phyloP scores from a whole-genome alignment of 179 eudicot species.

The Actinidia arguta region DNA sequence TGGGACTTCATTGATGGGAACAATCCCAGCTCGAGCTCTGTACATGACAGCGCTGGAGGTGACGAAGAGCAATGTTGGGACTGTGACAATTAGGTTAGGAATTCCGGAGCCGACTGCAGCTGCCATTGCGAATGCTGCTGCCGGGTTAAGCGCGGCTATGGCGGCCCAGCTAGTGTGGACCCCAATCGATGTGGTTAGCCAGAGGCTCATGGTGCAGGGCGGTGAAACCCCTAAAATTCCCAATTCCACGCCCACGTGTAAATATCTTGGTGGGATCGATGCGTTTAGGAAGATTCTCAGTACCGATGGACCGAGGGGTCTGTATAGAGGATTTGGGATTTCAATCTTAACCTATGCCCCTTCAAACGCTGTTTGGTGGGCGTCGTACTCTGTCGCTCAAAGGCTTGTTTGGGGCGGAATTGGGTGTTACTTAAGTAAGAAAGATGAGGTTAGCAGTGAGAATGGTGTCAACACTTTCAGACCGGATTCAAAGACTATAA shows the following conservation, averaged over 20 bases:
- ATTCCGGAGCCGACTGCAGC: constrained; percentile 61
- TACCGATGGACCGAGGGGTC: constrained; percentile 57
- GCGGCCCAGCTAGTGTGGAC: constrained; percentile 97
- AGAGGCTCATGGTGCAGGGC: constrained; percentile 86
- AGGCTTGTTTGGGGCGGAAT: constrained; percentile 57
- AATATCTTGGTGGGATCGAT: constrained; percentile 72
- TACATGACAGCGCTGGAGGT: constrained; percentile 90
- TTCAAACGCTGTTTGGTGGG: constrained; percentile 76
- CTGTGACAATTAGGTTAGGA: constrained; percentile 53
- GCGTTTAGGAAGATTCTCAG: constrained; percentile 70
- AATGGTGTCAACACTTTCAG: constrained; percentile 25
- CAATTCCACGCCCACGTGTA: constrained; percentile 13
- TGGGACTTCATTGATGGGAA: constrained; percentile 78
- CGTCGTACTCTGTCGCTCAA: constrained; percentile 59
- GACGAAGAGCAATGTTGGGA: constrained; percentile 75
- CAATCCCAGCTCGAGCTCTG: constrained; percentile 83
- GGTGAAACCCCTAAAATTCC: constrained; percentile 11
- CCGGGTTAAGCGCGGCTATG: constrained; percentile 80
- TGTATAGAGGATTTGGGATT: constrained; percentile 71
- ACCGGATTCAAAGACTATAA: constrained; percentile 51
- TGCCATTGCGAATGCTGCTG: constrained; percentile 77
- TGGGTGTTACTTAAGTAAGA: constrained; percentile 39
- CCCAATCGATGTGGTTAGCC: constrained; percentile 87
- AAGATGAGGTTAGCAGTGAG: not conserved
- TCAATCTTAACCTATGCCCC: constrained; percentile 69